A percentile compares a stretch with the other conserved stretches of the same genome.
Evolutionary conservation across 192 early-diverging fungal species (phyloP).

Genomic region (Linnemannia schmuckeri): DNA sequence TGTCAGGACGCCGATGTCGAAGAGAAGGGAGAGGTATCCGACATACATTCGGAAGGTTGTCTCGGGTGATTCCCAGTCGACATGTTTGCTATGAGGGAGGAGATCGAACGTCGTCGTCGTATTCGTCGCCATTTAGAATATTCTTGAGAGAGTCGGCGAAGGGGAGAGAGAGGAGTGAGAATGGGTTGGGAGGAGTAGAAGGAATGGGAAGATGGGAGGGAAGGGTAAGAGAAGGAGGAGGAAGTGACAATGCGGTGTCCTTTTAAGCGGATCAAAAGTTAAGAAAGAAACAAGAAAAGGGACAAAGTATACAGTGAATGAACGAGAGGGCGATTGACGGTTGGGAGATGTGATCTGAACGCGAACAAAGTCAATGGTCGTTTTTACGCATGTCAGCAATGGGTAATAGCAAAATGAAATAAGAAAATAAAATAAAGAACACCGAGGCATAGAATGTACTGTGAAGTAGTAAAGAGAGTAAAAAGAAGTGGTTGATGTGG

Average conservation of each 20-base stretch:
- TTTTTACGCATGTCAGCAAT: background rate
- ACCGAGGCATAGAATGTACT: background rate
- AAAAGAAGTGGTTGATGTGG: background rate
- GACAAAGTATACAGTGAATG: background rate
- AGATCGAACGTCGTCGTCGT: constrained; percentile 9
- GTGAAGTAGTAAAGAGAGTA: background rate
- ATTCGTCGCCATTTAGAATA: background rate
- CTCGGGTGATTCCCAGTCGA: constrained; percentile 36
- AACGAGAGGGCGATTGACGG: background rate
- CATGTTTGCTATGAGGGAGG: constrained; percentile 44
- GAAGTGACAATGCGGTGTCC: background rate
- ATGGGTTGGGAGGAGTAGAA: background rate
- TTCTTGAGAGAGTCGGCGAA: background rate
- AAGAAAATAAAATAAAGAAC: background rate
- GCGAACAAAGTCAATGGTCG: background rate
- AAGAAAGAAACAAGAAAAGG: background rate
- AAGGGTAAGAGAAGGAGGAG: background rate
- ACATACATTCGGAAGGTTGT: constrained; percentile 41
- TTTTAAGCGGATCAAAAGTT: background rate
- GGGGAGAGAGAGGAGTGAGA: background rate
- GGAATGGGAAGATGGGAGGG: background rate
- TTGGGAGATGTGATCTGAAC: too few species aligned
- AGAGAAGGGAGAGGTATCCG: constrained; percentile 39
- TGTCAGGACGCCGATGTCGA: constrained; percentile 34
- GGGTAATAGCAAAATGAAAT: too few species aligned